These are phyloP conservation scores for Pulveroboletus ridleyi DNA, from an alignment of 1,284 basidiomycete species.

Conservation along the genomic window DNA sequence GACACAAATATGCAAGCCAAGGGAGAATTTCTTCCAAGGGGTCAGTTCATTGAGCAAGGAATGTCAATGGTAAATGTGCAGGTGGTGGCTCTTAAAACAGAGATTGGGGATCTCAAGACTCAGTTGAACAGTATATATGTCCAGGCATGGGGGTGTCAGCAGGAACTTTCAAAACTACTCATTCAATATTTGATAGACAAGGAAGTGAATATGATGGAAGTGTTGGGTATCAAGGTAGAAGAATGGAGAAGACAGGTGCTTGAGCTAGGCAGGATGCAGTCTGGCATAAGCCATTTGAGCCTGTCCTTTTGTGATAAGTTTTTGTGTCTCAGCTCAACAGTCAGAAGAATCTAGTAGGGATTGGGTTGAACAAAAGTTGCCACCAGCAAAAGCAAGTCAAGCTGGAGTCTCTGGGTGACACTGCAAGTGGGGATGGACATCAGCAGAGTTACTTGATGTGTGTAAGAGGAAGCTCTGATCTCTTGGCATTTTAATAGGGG, in stretches of 20 bases:
- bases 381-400: conserved; percentile 75
- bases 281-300: conserved; percentile 61
- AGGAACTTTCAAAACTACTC: conserved; percentile 83
- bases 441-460: conserved; percentile 71
- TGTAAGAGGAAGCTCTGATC: conserved; percentile 73
- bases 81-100: conserved; percentile 70
- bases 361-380: conserved; percentile 93
- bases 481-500: conserved; percentile 70
- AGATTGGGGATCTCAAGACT: conserved; percentile 74
- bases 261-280: conserved; percentile 72
- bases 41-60: conserved; percentile 69
- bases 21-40: conserved; percentile 75
- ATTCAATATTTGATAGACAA: conserved; percentile 74
- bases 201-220: conserved; percentile 76
- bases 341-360: conserved; percentile 85
- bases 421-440: conserved; percentile 64
- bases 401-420: conserved; percentile 78
- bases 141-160: conserved; percentile 67
- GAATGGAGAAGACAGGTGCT: conserved; percentile 73
- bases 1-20: conserved; percentile 71
- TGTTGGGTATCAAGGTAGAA: conserved; percentile 82
- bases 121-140: conserved; percentile 69
- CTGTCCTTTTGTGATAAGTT: conserved; percentile 2
- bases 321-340: conserved; percentile 66
- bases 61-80: conserved; percentile 74